Base-by-base conservation (phyloP, 2,329 filamentous ascomycete genomes). In the Aureobasidium leucospermi region DNA sequence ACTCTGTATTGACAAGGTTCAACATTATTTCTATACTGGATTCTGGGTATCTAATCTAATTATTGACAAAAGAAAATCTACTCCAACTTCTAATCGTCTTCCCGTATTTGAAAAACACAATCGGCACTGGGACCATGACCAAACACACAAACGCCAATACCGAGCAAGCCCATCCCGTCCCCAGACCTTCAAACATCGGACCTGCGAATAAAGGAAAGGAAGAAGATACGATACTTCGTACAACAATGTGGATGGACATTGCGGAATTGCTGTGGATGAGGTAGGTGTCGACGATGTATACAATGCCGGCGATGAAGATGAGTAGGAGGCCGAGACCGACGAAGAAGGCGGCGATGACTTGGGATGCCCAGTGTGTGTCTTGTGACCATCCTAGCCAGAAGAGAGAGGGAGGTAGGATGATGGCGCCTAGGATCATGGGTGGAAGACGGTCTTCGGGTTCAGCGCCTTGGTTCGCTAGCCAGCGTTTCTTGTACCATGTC, bases 341-440 rank as follows among this genome's bases (percentile, higher is more conserved):
- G 8, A 71, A 71, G 6, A 73, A 67, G 5, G 75, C 73, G 1
- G 73, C 68, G 3, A 77, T 61, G 28, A 77, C 73, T 61, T 77
- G 75, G 1, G 71, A 70, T 10, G 75, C 72, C 72, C 73, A 76
- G 75, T 77, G 60, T 72, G 73, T 8, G 59, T 74, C 71, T 4
- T 70, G 69, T 69, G 71, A 49, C 79, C 78, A 81, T 0, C 74
- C 77, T 61, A 81, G 81, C 78, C 76, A 79, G 63, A 81, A 80
- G 28, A 82, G 68, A 1, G 78, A 76, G 8, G 73, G 69, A 1
- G 77, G 75, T 1, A 78, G 67, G 3, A 80, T 70, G 13, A 81
- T 61, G 5, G 78, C 74, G 3, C 79, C 82, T 9, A 79, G 64
- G 63, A 85, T 82, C 63, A 78, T 74, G 0, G 77, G 75, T 4